Percentiles rank a stretch among this genome's conserved stretches.
phyloP scores from a whole-genome alignment of 1,284 basidiomycete species.

The Rhodotorula sp. region DNA sequence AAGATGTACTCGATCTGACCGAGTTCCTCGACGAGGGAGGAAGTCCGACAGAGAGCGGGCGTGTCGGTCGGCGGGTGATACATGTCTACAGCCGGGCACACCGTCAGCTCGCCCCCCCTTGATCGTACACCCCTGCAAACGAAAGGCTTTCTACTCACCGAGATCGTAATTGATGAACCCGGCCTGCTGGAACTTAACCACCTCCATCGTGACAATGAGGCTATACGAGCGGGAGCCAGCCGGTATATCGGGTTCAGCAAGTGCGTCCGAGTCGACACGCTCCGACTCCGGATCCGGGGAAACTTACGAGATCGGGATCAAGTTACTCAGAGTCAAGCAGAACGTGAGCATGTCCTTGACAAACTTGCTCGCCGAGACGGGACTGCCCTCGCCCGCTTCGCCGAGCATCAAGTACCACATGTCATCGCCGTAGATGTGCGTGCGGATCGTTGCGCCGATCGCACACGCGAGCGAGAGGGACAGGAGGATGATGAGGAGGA shows the following conservation, averaged over 20 bases:
- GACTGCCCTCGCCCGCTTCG: conserved; percentile 9
- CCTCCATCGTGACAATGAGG: conserved; percentile 98
- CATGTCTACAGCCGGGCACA: conserved; percentile 46
- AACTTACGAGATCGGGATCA: conserved; percentile 86
- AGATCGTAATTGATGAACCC: conserved; percentile 91
- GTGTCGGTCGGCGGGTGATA: conserved; percentile 94
- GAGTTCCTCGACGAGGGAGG: conserved; percentile 94
- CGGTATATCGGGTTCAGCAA: background rate
- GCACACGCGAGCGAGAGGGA: conserved; percentile 86
- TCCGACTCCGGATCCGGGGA: rapidly evolving
- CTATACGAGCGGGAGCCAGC: conserved; percentile 17
- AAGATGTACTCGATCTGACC: conserved; percentile 99
- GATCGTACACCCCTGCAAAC: conserved; percentile 65
- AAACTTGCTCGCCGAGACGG: conserved; percentile 59
- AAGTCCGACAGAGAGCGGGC: conserved; percentile 92
- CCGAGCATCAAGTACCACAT: conserved; percentile 54
- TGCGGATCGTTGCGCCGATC: conserved; percentile 82
- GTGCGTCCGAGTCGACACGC: background rate
- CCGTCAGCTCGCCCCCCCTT: background rate
- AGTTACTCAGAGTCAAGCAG: conserved; percentile 97
- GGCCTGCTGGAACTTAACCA: conserved; percentile 98
- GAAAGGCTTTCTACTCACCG: conserved; percentile 11
- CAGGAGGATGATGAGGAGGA: conserved; percentile 84
- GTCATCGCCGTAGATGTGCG: conserved; percentile 46
- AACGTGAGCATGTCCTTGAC: conserved; percentile 88